Evolutionary conservation across 768 basidiomycete genomes (phyloP), one percentile per base, ranked within the genome.

Genomic region (Mycena belliarum): DNA sequence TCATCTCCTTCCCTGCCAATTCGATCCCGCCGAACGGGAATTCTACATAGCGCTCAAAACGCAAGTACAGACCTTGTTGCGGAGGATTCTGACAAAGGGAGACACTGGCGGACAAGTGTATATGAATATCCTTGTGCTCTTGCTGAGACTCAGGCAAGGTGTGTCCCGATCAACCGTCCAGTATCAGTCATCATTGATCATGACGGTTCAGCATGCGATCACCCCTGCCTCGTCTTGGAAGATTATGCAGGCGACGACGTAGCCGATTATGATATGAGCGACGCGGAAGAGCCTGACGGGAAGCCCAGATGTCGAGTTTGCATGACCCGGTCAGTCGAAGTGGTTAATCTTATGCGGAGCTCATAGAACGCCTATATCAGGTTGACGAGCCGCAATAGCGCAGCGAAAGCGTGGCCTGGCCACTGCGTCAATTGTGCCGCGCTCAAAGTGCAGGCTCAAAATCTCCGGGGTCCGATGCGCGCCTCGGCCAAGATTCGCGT

Each of bases 121-220:
- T 68, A 89, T 88, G 3, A 81, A 81, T 45, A 82, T 92, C 6
- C 73, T 91, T 61, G 76, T 89, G 16, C 69, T 91, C 20, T 76
- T 91, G 62, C 80, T 97, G 48, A 83, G 96, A 26, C 78, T 98
- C 52, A 85, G 96, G 26, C 96, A 99, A 83, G 92, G 95, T 89
- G 57, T 21, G 79, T 69, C 28, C 23, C 3, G 16, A 24, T 46
- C n/a, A n/a, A 57, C 16, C 25, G 16, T 40, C 9, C 1, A 2
- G 5, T 35, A 20, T 4, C n/a, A 15, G 16, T 50, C n/a, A 7
- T n/a, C 24, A 4, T 15, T 25, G 12, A 37, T 32, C 33, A 6
- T 28, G 11, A 16, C 23, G 7, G 7, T 32, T 10, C 53, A 96
- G 95, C 95, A 0, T 98, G 95, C 68, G 89, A 93, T 63, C 95